phyloP scores from a whole-genome alignment of 2,329 filamentous ascomycete genomes.

The Cercospora sp. region DNA sequence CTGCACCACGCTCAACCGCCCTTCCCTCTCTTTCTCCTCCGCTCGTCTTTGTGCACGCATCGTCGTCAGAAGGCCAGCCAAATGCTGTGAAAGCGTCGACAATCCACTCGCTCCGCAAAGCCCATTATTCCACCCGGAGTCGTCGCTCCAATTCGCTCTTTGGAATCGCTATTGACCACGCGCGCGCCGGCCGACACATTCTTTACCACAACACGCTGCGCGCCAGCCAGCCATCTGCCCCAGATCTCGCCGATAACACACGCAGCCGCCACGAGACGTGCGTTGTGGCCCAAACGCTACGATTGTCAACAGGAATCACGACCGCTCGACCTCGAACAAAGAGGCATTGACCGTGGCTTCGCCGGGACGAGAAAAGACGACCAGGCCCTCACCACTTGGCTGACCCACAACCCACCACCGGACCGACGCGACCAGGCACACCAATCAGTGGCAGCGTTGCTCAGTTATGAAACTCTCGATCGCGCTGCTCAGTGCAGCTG shows the following conservation, averaged over 20 bases:
- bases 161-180: constrained; percentile 21
- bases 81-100: constrained; percentile 20
- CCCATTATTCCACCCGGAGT: constrained; percentile 24
- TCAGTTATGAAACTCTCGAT: constrained; percentile 41
- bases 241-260: constrained; percentile 11
- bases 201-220: constrained; percentile 17
- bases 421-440: constrained; percentile 11
- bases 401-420: constrained; percentile 17
- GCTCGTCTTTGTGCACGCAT: neutral
- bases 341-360: constrained; percentile 30
- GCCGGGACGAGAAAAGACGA: constrained; percentile 22
- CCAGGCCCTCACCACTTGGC: constrained; percentile 17
- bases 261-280: constrained; percentile 8
- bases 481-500: constrained; percentile 40
- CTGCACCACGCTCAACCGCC: neutral
- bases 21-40: constrained; percentile 3
- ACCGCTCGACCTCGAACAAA: neutral
- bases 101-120: constrained; percentile 9
- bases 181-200: constrained; percentile 19
- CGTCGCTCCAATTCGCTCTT: constrained; percentile 20
- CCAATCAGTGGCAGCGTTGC: constrained; percentile 15
- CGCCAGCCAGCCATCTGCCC: constrained; percentile 18
- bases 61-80: constrained; percentile 14
- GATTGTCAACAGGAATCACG: neutral
- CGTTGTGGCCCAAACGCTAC: neutral